Conservation (phyloP, 805 yeast species). For the Candida andamanensis region DNA sequence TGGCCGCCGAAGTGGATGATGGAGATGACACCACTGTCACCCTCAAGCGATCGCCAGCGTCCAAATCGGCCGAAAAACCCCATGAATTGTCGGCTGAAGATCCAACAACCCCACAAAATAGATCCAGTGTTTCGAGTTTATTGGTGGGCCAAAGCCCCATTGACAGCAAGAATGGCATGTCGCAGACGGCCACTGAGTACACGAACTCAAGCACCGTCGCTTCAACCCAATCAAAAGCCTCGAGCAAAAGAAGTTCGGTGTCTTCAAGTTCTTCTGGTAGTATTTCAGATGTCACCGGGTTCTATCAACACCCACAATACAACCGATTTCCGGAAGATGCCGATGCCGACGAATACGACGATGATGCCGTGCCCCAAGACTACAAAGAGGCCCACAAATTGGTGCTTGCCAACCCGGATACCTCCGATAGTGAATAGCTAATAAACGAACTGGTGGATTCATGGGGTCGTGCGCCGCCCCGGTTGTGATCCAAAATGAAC, state of each 20-base stretch:
- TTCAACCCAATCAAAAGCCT: slow-evolving; percentile 1
- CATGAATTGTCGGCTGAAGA: slow-evolving; percentile 4
- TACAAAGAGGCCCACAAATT: slow-evolving; percentile 39
- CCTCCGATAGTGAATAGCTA: slow-evolving; percentile 32
- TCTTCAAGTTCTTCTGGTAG: slow-evolving; percentile 11
- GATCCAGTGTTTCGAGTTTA: slow-evolving; percentile 4
- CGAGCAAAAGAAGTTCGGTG: slow-evolving; percentile 14
- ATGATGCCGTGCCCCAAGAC: slow-evolving; percentile 11
- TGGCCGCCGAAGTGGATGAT: slow-evolving; percentile 75
- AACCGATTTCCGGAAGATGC: slow-evolving; percentile 22
- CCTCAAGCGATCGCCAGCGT: no score
- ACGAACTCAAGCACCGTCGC: slow-evolving; percentile 2
- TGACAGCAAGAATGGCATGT: slow-evolving; percentile 22
- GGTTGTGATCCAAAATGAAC: no score
- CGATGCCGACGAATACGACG: slow-evolving; percentile 10
- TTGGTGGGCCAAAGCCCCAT: slow-evolving; percentile 1
- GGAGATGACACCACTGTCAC: slow-evolving; percentile 31
- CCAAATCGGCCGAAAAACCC: slow-evolving; percentile 6
- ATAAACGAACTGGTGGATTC: background rate
- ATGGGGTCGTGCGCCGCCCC: slow-evolving; percentile 2
- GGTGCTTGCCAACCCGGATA: slow-evolving; percentile 56
- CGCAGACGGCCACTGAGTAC: slow-evolving; percentile 24
- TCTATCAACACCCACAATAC: slow-evolving; percentile 40
- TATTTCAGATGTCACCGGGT: slow-evolving; percentile 20
- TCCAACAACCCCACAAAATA: slow-evolving; percentile 2